Evolutionary conservation across 1,139 yeast species (phyloP).

Genomic region (Lodderomyces jiufengensis): DNA sequence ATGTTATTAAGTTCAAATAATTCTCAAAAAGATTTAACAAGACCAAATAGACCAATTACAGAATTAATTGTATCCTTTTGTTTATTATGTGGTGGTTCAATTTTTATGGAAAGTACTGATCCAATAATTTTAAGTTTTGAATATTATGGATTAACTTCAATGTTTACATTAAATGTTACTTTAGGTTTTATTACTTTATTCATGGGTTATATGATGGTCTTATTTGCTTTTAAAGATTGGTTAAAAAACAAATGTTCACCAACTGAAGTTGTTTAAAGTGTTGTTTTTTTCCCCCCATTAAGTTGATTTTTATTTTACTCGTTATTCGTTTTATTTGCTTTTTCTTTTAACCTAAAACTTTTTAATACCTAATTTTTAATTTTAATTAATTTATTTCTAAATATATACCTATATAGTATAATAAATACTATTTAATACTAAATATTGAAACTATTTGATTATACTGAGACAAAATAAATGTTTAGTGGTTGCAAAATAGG

Average conservation of each 20-base stretch:
- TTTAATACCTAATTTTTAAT: no score
- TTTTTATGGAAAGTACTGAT: conserved; percentile 89
- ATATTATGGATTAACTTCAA: conserved; percentile 78
- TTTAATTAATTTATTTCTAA: no score
- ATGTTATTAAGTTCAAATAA: conserved; percentile 37
- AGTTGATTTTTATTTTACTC: no score
- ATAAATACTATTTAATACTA: no score
- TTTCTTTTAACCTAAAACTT: no score
- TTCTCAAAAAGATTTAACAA: conserved; percentile 31
- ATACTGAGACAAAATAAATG: no score
- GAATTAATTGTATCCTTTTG: conserved; percentile 78
- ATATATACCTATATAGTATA: no score
- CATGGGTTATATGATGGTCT: conserved; percentile 87
- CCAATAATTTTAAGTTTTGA: conserved; percentile 81
- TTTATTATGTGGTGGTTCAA: conserved; percentile 80
- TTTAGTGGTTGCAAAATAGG: no score
- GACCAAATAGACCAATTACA: conserved; percentile 65
- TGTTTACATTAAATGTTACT: conserved; percentile 85
- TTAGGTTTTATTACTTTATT: conserved; percentile 74
- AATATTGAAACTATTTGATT: no score
- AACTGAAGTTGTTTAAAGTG: no score
- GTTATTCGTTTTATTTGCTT: no score
- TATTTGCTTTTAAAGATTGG: conserved; percentile 63
- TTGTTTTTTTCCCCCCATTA: no score
- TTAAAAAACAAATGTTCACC: conserved; percentile 19